phyloP scores from a whole-genome alignment of 2,329 filamentous ascomycete genomes.

The Microcyclosporella mali region DNA sequence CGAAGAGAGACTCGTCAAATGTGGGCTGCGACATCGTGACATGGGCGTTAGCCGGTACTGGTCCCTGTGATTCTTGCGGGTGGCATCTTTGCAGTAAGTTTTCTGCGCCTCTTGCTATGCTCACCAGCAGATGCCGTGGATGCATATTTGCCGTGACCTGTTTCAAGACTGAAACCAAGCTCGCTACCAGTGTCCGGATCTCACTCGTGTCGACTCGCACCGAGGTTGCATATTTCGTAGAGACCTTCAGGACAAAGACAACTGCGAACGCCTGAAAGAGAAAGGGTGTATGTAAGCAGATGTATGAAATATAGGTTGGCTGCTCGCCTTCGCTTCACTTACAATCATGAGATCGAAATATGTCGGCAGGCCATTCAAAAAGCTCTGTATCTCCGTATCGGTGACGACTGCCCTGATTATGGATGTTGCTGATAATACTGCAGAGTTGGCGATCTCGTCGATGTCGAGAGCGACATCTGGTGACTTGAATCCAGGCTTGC shows the following conservation, averaged over 20 bases:
- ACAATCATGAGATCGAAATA: conserved; percentile 31
- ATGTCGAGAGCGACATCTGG: conserved; percentile 24
- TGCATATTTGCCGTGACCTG: conserved; percentile 27
- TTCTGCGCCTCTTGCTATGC: conserved; percentile 24
- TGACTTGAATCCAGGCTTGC: conserved; percentile 20
- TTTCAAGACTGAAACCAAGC: conserved; percentile 24
- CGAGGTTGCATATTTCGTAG: conserved; percentile 25
- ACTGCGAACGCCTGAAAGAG: conserved; percentile 27
- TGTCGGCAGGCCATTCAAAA: conserved; percentile 27
- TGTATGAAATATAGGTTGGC: no score
- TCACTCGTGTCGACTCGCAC: conserved; percentile 25
- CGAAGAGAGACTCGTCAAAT: conserved; percentile 25
- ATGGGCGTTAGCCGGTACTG: conserved; percentile 24
- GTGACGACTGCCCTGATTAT: conserved; percentile 22
- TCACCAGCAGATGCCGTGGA: conserved; percentile 25
- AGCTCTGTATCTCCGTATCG: conserved; percentile 24
- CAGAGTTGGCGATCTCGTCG: conserved; percentile 25
- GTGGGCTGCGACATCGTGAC: conserved; percentile 26
- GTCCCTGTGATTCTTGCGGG: conserved; percentile 11
- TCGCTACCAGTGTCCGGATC: conserved; percentile 20
- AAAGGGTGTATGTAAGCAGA: no score
- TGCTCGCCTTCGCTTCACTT: no score
- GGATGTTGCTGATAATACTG: conserved; percentile 23
- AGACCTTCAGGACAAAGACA: conserved; percentile 28
- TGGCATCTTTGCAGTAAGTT: conserved; percentile 22